Base-by-base conservation (phyloP, 2,329 filamentous ascomycete genomes). In the Apiospora kogelbergensis region DNA sequence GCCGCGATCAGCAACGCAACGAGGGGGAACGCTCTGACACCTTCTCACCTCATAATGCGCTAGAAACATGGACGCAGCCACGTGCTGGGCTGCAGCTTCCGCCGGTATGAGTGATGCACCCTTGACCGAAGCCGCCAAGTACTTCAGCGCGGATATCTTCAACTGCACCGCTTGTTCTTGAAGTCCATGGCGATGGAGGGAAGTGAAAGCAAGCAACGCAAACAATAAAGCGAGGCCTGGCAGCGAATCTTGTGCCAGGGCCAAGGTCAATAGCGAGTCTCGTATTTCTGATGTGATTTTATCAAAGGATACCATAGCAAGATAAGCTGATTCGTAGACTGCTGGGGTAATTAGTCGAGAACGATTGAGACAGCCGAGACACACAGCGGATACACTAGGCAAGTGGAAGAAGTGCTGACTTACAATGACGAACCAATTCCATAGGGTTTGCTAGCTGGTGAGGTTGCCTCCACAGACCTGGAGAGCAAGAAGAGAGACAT, bases 41-140 rank as follows among this genome's bases (percentile, higher is more conserved):
- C 11, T 1, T 68, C 72, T 57, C 26, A 77, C 76, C 71, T 79
- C 78, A 42, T 76, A 77, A 2, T 73, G 70, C 37, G 74, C 74
- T 1, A 79, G 69, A 7, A 78, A 67, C 76, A 79, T 78, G n/a
- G 71, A 76, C 2, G 77, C 71, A 17, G 76, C 75, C 11, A 78
- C 70, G 48, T 78, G 77, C 22, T 76, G 77, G 22, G 73, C 67
- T 13, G 75, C 30, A n/a, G 53, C 75, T 71, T 72, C 71, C 1
- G 66, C n/a, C 2, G 67, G 37, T 4, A 72, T 68, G 10, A 67
- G 67, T 3, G 68, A 45, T 3, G 65, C 73, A 37, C 69, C 68
- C 9, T 72, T 68, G 7, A 75, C 71, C 13, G 73, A 74, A 24
- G 69, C 69, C 11, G 73, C 70, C 10, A 79, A 71, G 4, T 68